Evolutionary conservation across 1,139 yeast species (phyloP).

Genomic region (Candida neerlandica): DNA sequence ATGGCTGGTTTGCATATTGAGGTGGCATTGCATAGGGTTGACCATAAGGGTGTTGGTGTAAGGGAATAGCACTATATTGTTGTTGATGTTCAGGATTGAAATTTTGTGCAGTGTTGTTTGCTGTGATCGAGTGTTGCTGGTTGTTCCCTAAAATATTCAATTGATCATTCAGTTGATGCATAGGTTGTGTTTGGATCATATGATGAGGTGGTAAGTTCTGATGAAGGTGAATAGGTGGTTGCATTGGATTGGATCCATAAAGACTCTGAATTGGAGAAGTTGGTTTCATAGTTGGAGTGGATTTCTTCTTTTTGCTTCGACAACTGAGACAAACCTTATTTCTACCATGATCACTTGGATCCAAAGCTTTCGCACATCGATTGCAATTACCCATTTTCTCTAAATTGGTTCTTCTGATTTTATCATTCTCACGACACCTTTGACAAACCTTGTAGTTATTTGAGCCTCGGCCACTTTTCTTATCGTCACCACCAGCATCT

Average conservation of each 20-base stretch:
- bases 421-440: conserved; percentile 64
- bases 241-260: background rate
- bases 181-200: conserved; percentile 3
- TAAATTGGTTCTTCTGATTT: conserved; percentile 54
- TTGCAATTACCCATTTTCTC: conserved; percentile 64
- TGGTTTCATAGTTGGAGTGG: conserved; percentile 3
- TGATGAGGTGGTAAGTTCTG: conserved; percentile 1
- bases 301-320: conserved; percentile 53
- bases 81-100: conserved; percentile 2
- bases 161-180: conserved; percentile 2
- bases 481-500: conserved; percentile 14
- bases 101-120: background rate
- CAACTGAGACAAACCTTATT: conserved; percentile 60
- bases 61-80: conserved; percentile 1
- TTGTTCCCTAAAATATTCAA: background rate
- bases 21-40: conserved; percentile 2
- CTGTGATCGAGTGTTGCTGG: background rate
- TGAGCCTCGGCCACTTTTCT: conserved; percentile 1
- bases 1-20: background rate
- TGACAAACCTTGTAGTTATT: conserved; percentile 58
- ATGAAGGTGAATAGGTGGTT: background rate
- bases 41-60: conserved; percentile 1
- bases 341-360: conserved; percentile 46
- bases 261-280: background rate
- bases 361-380: conserved; percentile 56